A percentile compares a stretch with the other conserved stretches of the same genome.
Evolutionary conservation across 257 asterid genomes (phyloP).

Genomic region (Nicotiana attenuata): DNA sequence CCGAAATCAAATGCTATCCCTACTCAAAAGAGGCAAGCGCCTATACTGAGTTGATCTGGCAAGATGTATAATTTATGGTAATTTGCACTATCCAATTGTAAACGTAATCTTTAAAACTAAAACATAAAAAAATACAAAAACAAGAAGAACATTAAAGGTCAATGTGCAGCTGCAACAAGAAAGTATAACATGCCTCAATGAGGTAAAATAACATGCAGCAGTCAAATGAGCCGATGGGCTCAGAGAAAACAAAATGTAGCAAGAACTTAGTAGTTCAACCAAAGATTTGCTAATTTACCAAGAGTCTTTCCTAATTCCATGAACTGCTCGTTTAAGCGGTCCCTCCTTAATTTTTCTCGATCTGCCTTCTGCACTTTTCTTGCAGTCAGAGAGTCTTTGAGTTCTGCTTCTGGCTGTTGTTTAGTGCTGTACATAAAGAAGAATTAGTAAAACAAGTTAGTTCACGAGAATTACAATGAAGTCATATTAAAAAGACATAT

Average conservation of each 20-base stretch:
- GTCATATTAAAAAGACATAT: background rate
- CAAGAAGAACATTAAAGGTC: background rate
- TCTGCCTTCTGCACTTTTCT: slow-evolving; percentile 96
- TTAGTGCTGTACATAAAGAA: slow-evolving; percentile 10
- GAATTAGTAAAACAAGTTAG: background rate
- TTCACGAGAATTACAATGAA: background rate
- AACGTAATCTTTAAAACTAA: background rate
- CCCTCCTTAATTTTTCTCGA: slow-evolving; percentile 96
- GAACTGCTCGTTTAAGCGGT: slow-evolving; percentile 92
- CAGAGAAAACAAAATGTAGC: background rate
- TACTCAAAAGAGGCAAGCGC: background rate
- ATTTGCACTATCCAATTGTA: background rate
- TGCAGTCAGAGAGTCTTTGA: slow-evolving; percentile 55
- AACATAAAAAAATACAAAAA: background rate
- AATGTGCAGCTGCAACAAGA: background rate
- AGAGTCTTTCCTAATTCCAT: slow-evolving; percentile 77
- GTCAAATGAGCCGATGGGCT: background rate
- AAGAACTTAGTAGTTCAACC: background rate
- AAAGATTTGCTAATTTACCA: slow-evolving; percentile 40
- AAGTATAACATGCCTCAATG: background rate
- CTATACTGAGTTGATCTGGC: background rate
- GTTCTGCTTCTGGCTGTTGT: slow-evolving; percentile 62
- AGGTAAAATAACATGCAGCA: background rate
- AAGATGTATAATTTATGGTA: background rate
- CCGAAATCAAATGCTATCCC: background rate